Base-by-base conservation (phyloP, 2,329 filamentous ascomycete genomes). In the Xylaria polymorpha region DNA sequence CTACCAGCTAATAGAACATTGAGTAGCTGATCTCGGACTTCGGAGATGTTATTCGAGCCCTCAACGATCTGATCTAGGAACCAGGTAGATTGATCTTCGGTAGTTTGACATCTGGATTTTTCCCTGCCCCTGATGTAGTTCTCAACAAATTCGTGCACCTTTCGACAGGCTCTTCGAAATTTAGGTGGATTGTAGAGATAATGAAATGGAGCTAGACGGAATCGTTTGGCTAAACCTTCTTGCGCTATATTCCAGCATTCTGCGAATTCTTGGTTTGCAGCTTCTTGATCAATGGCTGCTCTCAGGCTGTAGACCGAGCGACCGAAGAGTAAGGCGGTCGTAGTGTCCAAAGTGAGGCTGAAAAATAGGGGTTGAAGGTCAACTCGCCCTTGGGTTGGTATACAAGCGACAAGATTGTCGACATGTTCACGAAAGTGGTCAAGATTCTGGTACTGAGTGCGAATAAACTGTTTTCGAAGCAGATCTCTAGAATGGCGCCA, bases 401-500 rank as follows among this genome's bases (percentile, higher is more conserved):
- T 41, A 1, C 20, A 18, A 5, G n/a, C 20, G 15, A 57, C 6
- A 18, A 57, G 37, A 41, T 43, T 25, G 14, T 57, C 55, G 14
- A 57, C 55, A 29, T 25, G 37, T n/a, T 57, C 55, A 18, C 37
- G 20, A 43, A 57, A 41, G 20, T 41, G 35, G 35, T 41, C 37
- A 25, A 57, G 37, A 29, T 57, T 57, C 14, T 57, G 20, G 20
- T 41, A 41, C 25, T 43, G 55, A 41, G n/a, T 57, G 20, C 20
- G 37, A 25, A 29, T 7, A 18, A 57, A 43, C 20, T 57, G 55
- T 18, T 25, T 25, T 41, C 55, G 35, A 18, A 57, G 55, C 8
- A 43, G n/a, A 4, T 57, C 20, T 0, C 55, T 14, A 15, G 55
- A 57, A 43, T 57, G 75, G 56, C 77, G 79, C 79, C 79, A 81